Percentiles rank a stretch among this genome's conserved stretches.
Conservation (phyloP, 2,329 filamentous ascomycete species). For the Arthroderma sp. region DNA sequence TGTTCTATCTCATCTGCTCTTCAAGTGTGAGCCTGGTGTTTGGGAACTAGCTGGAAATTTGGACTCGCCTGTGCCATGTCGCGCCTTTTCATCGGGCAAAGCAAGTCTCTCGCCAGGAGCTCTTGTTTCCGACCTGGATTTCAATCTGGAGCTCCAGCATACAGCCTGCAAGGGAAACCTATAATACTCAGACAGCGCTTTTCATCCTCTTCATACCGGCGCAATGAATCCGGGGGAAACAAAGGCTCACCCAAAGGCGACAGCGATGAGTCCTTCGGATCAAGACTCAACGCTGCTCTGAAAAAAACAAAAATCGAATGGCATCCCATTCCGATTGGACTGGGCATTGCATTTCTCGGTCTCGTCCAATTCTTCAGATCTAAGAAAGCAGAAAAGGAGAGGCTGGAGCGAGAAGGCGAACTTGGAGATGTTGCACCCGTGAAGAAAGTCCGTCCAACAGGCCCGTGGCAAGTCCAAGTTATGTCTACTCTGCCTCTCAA, state of each 20-base stretch:
- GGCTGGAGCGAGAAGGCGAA: slow-evolving; percentile 35
- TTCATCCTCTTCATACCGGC: slow-evolving; percentile 28
- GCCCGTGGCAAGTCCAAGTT: slow-evolving; percentile 85
- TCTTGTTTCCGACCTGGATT: no score
- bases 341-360: slow-evolving; percentile 75
- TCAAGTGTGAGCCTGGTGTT: no score
- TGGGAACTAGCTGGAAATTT: no score
- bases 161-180: no score
- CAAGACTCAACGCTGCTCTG: slow-evolving; percentile 45
- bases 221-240: slow-evolving; percentile 24
- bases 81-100: no score
- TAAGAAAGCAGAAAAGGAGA: slow-evolving; percentile 36
- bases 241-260: slow-evolving; percentile 22
- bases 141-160: no score
- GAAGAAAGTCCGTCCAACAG: slow-evolving; percentile 61
- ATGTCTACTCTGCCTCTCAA: slow-evolving; percentile 90
- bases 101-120: no score
- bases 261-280: slow-evolving; percentile 41
- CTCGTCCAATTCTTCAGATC: slow-evolving; percentile 73
- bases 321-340: slow-evolving; percentile 78
- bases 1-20: no score
- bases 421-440: slow-evolving; percentile 32
- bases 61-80: no score
- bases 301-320: slow-evolving; percentile 60
- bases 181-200: slow-evolving; percentile 14